Percentiles rank a stretch among this genome's conserved stretches.
These are phyloP conservation scores for Paradendryphiella salina DNA, from an alignment of 2,329 filamentous ascomycete species.

Conservation along the genomic window DNA sequence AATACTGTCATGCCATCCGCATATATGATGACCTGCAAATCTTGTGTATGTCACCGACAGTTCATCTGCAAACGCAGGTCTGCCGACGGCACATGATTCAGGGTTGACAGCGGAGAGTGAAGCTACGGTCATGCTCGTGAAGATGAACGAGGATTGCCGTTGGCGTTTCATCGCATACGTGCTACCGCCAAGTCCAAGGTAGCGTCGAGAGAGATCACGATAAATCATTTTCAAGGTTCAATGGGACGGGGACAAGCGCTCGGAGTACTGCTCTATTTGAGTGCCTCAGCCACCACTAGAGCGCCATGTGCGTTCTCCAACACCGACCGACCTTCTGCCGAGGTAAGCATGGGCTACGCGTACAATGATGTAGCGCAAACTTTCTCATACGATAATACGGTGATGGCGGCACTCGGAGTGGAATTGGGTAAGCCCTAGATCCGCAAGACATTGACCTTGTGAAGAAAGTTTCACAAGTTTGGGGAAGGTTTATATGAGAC, in stretches of 20 bases:
- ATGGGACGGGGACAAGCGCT: conserved; percentile 1
- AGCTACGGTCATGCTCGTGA: background rate
- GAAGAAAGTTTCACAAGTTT: conserved; percentile 5
- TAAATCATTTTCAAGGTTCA: background rate
- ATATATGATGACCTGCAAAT: conserved; percentile 1
- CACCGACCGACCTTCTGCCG: background rate
- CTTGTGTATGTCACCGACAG: background rate
- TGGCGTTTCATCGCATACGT: conserved; percentile 9
- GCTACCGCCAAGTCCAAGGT: background rate
- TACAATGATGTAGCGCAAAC: background rate
- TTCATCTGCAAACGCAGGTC: conserved; percentile 7
- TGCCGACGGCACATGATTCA: background rate
- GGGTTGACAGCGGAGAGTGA: background rate
- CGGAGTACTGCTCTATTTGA: background rate
- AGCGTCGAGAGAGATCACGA: background rate
- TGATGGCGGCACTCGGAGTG: background rate
- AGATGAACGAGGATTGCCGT: background rate
- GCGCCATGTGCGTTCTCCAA: background rate
- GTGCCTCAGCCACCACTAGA: background rate
- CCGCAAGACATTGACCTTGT: background rate
- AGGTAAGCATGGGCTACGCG: background rate
- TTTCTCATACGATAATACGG: background rate
- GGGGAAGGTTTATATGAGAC: conserved; percentile 10
- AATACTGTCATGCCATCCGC: background rate
- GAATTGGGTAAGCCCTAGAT: conserved; percentile 7